Percentiles rank a stretch among this genome's conserved stretches.
phyloP scores from a whole-genome alignment of 495 filamentous ascomycete species.

The Hyaloscypha bicolor region DNA sequence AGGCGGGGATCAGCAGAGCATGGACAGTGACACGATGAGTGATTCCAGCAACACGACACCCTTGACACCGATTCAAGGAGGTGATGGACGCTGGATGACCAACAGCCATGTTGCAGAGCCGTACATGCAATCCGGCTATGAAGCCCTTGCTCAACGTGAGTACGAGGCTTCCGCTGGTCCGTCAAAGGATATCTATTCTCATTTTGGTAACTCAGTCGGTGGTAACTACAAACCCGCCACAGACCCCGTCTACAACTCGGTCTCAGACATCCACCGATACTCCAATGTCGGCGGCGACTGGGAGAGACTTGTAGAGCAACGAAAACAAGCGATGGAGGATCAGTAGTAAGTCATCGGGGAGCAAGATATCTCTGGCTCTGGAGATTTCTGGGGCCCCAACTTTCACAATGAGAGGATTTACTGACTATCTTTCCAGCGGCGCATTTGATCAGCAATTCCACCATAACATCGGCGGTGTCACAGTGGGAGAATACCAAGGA shows the following conservation, averaged over 20 bases:
- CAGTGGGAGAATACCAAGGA: constrained; percentile 5
- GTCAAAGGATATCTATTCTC: constrained; percentile 43
- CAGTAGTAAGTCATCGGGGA: constrained; percentile 21
- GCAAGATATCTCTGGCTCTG: not conserved
- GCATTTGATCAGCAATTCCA: constrained; percentile 23
- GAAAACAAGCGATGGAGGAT: constrained; percentile 55
- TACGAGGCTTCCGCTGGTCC: constrained; percentile 44
- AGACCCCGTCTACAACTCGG: constrained; percentile 63
- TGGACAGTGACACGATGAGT: constrained; percentile 33
- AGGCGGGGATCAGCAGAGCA: constrained; percentile 35
- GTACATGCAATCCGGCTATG: constrained; percentile 73
- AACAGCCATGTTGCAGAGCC: constrained; percentile 51
- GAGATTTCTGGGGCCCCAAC: constrained; percentile 13
- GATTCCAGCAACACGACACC: constrained; percentile 33
- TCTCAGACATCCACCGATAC: constrained; percentile 30
- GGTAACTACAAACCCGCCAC: constrained; percentile 56
- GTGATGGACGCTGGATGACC: constrained; percentile 51
- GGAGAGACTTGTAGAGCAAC: constrained; percentile 46
- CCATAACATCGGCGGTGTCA: constrained; percentile 13
- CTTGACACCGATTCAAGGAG: constrained; percentile 51
- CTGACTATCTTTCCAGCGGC: constrained; percentile 4
- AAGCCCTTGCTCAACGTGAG: constrained; percentile 52
- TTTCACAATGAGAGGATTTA: not conserved
- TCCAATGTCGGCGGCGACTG: constrained; percentile 34
- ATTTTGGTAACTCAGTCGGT: constrained; percentile 39